Conservation (phyloP, 2,329 filamentous ascomycete species). For the Fusarium sp. region DNA sequence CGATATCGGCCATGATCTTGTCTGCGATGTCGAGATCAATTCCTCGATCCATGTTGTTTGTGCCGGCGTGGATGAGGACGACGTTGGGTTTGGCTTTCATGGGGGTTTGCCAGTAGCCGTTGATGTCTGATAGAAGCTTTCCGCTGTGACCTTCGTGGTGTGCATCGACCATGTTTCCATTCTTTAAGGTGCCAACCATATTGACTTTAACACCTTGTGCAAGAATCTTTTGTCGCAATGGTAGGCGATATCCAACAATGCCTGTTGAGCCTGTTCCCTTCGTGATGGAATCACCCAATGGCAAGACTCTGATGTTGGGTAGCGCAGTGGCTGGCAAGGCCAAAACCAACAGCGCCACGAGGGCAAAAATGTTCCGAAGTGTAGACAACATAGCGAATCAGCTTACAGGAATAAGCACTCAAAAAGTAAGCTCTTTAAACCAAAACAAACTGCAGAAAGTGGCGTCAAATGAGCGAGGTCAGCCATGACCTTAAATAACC, state of each 20-base stretch:
- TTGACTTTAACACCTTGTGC: constrained; percentile 16
- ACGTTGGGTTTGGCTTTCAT: constrained; percentile 28
- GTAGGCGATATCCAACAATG: constrained; percentile 16
- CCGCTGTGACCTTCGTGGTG: constrained; percentile 34
- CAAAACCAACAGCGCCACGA: background rate
- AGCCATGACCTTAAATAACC: constrained; percentile 12
- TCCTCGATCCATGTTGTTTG: constrained; percentile 32
- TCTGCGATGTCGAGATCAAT: constrained; percentile 11
- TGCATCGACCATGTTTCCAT: constrained; percentile 26
- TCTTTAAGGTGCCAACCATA: constrained; percentile 22
- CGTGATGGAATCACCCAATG: constrained; percentile 34
- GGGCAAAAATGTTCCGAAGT: background rate
- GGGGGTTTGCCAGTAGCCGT: constrained; percentile 25
- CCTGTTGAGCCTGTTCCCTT: constrained; percentile 32
- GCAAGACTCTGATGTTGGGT: constrained; percentile 25
- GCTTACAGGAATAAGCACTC: background rate
- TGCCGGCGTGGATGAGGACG: constrained; percentile 34
- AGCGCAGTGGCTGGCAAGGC: constrained; percentile 2
- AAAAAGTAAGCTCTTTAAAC: background rate
- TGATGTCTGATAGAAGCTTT: constrained; percentile 22
- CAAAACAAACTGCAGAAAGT: background rate
- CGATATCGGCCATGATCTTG: constrained; percentile 10
- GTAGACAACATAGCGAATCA: constrained; percentile 2
- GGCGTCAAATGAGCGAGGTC: constrained; percentile 18
- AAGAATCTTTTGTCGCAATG: constrained; percentile 17